A percentile compares a stretch with the other conserved stretches of the same genome.
Evolutionary conservation across 192 early-diverging fungal genomes (phyloP).

Genomic region (Linnemannia schmuckeri): DNA sequence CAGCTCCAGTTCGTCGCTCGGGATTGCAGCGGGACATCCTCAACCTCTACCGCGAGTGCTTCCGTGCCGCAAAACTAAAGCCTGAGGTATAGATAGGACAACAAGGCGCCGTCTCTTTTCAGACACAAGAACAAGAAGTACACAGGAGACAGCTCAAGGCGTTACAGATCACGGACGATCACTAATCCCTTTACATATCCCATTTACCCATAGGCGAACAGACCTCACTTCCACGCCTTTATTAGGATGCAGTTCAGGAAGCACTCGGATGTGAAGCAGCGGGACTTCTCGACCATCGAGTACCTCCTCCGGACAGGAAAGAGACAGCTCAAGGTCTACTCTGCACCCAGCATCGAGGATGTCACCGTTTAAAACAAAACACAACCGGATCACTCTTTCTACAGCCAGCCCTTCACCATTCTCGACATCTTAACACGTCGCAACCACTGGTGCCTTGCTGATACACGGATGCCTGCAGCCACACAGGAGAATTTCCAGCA

Average conservation of each 20-base stretch:
- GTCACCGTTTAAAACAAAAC: slow-evolving; percentile 48
- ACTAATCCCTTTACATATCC: not conserved
- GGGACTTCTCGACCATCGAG: slow-evolving; percentile 78
- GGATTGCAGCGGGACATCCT: slow-evolving; percentile 77
- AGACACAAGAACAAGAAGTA: not conserved
- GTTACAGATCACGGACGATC: not conserved
- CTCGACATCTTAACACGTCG: not conserved
- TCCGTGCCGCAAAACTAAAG: slow-evolving; percentile 73
- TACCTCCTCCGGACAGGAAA: slow-evolving; percentile 76
- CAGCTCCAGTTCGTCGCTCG: slow-evolving; percentile 61
- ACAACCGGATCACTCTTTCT: not conserved
- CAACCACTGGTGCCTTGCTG: not conserved
- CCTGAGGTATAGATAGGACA: slow-evolving; percentile 62
- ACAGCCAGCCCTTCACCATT: not conserved
- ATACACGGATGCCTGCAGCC: not conserved
- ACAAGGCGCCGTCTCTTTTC: not conserved
- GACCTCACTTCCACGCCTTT: slow-evolving; percentile 74
- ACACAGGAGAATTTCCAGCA: not conserved
- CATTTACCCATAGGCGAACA: slow-evolving; percentile 61
- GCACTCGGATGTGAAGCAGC: slow-evolving; percentile 65
- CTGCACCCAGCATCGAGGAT: slow-evolving; percentile 71
- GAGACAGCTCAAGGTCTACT: slow-evolving; percentile 73
- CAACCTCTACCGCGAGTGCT: slow-evolving; percentile 77
- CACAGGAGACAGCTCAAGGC: not conserved
- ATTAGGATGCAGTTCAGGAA: slow-evolving; percentile 76